A percentile compares a stretch with the other conserved stretches of the same genome.
These are phyloP conservation scores for Buddleja alternifolia DNA, from an alignment of 257 asterid species.

Conservation along the genomic window DNA sequence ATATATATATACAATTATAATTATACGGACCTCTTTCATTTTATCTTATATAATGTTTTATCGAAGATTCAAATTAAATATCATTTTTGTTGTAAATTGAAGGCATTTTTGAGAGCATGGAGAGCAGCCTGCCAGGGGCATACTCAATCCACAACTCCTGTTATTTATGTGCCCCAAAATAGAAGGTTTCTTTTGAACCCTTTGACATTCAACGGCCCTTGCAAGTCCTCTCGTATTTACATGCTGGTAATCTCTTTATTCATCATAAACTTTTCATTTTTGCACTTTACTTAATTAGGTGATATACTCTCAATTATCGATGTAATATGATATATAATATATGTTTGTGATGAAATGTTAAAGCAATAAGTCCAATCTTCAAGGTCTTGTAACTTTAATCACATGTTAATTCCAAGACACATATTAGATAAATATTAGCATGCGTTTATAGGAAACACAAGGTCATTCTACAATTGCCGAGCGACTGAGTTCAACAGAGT, in stretches of 20 bases:
- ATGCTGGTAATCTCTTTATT: constrained; percentile 37
- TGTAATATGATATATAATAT: too few species aligned
- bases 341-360: too few species aligned
- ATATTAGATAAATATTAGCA: not conserved
- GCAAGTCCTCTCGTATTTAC: constrained; percentile 56
- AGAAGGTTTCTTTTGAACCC: constrained; percentile 48
- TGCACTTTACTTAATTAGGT: too few species aligned
- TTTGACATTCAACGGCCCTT: constrained; percentile 57
- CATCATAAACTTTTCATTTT: too few species aligned
- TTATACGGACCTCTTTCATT: too few species aligned
- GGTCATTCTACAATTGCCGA: too few species aligned
- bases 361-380: not conserved
- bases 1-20: too few species aligned
- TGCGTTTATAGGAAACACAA: not conserved
- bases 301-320: too few species aligned
- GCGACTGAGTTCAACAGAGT: too few species aligned
- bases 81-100: constrained; percentile 2
- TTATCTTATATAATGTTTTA: too few species aligned
- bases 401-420: not conserved
- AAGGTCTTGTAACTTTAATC: not conserved
- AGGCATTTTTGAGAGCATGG: constrained; percentile 78
- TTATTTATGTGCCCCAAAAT: constrained; percentile 38
- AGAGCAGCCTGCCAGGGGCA: constrained; percentile 50
- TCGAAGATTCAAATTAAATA: too few species aligned
- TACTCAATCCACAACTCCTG: constrained; percentile 32